Evolutionary conservation across 2,329 filamentous ascomycete species (phyloP), one percentile per base, ranked within the genome.

Genomic region (Trichoderma oligosporum): DNA sequence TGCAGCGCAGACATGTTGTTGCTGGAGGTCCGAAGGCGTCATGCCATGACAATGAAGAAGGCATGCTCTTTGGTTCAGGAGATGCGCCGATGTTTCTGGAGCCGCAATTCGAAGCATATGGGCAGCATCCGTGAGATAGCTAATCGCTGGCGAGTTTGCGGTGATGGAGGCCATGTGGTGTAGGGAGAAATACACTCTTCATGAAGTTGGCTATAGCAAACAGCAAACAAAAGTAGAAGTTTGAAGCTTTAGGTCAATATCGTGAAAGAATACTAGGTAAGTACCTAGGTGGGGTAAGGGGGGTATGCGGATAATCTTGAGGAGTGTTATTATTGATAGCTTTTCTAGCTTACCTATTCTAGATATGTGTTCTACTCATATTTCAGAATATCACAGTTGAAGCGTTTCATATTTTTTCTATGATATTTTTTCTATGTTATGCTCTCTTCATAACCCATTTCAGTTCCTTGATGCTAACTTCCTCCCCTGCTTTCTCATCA

Each of bases 391-490:
- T n/a, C n/a, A n/a, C n/a, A n/a, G n/a, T n/a, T n/a, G n/a, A n/a
- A 11, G 31, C 7, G 20, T 12, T 38, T 20, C 4, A 33, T 29
- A 27, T 25, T 25, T 25, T n/a, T 2, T 31, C 29, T 18, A 36
- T 31, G 38, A 18, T 18, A 7, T 7, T 11, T n/a, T 9, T 27
- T 54, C 4, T 36, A 55, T 4, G 27, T 52, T 80, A 94, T 33
- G 85, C 83, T 63, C 91, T 81, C 62, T 83, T 81, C 63, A 99
- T 88, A 63, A 91, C 86, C 91, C 91, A 99, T 61, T 83, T 89
- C 56, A 96, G 73, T 27, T 94, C 89, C 70, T 91, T 93, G 70
- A 97, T 91, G 72, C 89, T 94, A 45, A 97, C 92, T 72, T 97
- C 92, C 48, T 96, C 90, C 0, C 87, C 82, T 0, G 89, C 82